These are phyloP conservation scores for Vigna angularis DNA, from an alignment of 306 rosid genomes.

Conservation along the genomic window DNA sequence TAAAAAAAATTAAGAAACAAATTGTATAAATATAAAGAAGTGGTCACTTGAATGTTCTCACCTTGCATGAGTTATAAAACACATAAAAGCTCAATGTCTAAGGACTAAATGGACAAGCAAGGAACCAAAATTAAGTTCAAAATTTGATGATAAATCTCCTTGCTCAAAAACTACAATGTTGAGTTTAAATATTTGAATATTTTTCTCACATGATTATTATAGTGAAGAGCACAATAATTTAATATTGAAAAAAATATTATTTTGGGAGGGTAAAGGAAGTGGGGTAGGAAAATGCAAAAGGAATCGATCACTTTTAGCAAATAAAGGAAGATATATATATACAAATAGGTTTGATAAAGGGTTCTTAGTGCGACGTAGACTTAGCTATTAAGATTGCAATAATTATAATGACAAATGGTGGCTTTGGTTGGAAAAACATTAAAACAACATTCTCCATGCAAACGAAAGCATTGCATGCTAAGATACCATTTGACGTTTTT, in stretches of 20 bases:
- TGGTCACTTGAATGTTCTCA: too few species aligned
- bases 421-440: constrained; percentile 35
- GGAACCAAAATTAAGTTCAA: too few species aligned
- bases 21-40: too few species aligned
- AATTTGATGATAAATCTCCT: too few species aligned
- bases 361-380: constrained; percentile 49
- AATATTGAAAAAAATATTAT: neutral
- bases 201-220: too few species aligned
- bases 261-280: constrained; percentile 26
- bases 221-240: too few species aligned
- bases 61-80: too few species aligned
- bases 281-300: constrained; percentile 46
- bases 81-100: too few species aligned
- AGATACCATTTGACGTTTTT: constrained; percentile 21
- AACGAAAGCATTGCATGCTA: constrained; percentile 30
- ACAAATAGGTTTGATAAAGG: constrained; percentile 46
- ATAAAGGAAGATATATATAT: constrained; percentile 41
- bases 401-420: constrained; percentile 41
- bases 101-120: too few species aligned
- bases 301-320: constrained; percentile 55
- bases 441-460: constrained; percentile 34
- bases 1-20: too few species aligned
- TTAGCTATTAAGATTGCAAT: constrained; percentile 68
- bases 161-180: too few species aligned
- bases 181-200: too few species aligned